Evolutionary conservation across 768 basidiomycete species (phyloP), one percentile per base, ranked within the genome.

Genomic region (Trametes cingulata): DNA sequence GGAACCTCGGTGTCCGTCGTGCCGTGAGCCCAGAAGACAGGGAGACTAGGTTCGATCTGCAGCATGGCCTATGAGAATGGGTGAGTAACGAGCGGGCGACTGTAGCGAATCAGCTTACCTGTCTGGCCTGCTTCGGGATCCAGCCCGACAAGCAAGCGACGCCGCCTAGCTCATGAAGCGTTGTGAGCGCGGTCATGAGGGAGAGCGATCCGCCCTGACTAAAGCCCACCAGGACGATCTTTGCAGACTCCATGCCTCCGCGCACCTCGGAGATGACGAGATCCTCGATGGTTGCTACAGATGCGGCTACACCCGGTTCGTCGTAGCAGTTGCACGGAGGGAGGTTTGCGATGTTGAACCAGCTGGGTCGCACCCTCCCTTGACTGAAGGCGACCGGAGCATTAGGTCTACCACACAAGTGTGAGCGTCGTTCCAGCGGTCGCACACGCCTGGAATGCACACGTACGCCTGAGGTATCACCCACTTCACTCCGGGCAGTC

Each of bases 21-120:
- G 19, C 80, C 80, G 52, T 80, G 77, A 13, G 75, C 76, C 75
- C 78, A 80, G 42, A 81, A 70, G 5, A 81, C 70, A 1, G 77
- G 78, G 6, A 78, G 64, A 48, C 64, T 68, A 15, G 75, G 73
- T 27, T 66, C 68, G 19, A 73, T 65, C 36, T 74, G 67, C 24
- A 73, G 66, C 65, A 75, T 75, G 60, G 76, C 67, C 73, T 71
- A 39, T 2, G 27, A 1, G 10, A 5, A 36, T 35, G 37, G 13
- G 3, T 45, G 27, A 49, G 25, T 12, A 46, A 40, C 36, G 9
- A 37, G 6, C 29, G 35, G 25, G 48, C 37, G 25, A 47, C 35
- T 19, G 17, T 29, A 25, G 25, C 13, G 5, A 7, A 19, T 14
- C 24, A 22, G 65, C 72, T 57, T 52, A 77, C 78, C 60, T 77